Percentiles rank a stretch among this genome's conserved stretches.
Evolutionary conservation across 2,329 filamentous ascomycete species (phyloP).

Genomic region (Fusarium scirpi): DNA sequence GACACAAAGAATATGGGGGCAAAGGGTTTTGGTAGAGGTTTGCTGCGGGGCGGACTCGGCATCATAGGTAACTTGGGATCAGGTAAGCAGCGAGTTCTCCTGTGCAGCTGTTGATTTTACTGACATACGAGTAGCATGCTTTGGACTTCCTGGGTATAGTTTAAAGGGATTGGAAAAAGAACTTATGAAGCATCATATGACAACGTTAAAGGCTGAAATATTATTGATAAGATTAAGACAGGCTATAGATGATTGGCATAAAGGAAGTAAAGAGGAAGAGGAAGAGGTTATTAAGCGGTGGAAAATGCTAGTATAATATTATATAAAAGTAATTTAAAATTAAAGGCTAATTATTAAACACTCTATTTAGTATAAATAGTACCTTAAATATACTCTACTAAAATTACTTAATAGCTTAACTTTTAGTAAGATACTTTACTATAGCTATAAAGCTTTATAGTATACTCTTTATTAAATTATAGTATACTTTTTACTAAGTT

Average conservation of each 20-base stretch:
- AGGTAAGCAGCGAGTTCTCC: constrained; percentile 38
- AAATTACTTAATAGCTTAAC: too few species aligned
- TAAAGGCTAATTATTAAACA: too few species aligned
- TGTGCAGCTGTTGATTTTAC: background rate
- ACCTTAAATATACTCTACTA: too few species aligned
- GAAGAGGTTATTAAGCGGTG: constrained; percentile 20
- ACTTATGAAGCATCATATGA: constrained; percentile 51
- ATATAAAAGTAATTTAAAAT: too few species aligned
- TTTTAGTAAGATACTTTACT: too few species aligned
- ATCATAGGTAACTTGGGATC: constrained; percentile 59
- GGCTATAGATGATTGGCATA: constrained; percentile 48
- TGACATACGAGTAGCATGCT: constrained; percentile 41
- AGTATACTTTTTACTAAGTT: too few species aligned
- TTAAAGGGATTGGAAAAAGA: constrained; percentile 67
- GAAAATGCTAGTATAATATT: constrained; percentile 16
- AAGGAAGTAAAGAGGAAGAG: constrained; percentile 20
- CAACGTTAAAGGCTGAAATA: constrained; percentile 50
- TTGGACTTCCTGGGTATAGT: constrained; percentile 63
- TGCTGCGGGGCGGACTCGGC: constrained; percentile 59
- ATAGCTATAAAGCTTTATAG: too few species aligned
- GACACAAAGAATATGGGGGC: constrained; percentile 72
- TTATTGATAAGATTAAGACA: constrained; percentile 50
- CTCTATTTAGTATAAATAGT: too few species aligned
- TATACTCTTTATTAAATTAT: too few species aligned
- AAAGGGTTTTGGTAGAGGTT: constrained; percentile 71